Evolutionary conservation across 164 flowering plant genomes (phyloP).

Genomic region (Pachysandra terminalis): DNA sequence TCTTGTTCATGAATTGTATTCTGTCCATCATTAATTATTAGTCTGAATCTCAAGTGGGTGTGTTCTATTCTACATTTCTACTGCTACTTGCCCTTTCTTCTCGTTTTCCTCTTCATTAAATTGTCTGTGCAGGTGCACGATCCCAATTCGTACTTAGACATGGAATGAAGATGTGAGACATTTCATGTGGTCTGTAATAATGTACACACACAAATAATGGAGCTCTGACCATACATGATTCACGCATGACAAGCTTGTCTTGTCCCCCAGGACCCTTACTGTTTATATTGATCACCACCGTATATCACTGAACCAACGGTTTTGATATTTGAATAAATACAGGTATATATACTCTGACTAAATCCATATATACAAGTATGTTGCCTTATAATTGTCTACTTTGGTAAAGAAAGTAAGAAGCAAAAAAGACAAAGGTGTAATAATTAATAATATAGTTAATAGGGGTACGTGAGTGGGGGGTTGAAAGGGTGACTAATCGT

Average conservation of each 20-base stretch:
- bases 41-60: constrained; percentile 24
- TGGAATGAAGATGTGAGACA: constrained; percentile 18
- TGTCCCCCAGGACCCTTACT: too few relatives aligned
- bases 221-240: too few relatives aligned
- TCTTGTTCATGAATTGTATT: constrained; percentile 47
- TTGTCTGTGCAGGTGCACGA: too few relatives aligned
- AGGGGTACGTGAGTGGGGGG: constrained; percentile 9
- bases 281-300: too few relatives aligned
- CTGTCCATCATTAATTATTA: constrained; percentile 26
- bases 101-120: not conserved
- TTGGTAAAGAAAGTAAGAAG: not conserved
- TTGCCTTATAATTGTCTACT: not conserved
- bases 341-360: too few relatives aligned
- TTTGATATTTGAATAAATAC: too few relatives aligned
- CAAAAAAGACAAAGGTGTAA: not conserved
- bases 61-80: constrained; percentile 23
- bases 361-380: too few relatives aligned
- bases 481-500: constrained; percentile 19
- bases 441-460: constrained; percentile 7
- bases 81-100: constrained; percentile 34
- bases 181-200: constrained; percentile 10
- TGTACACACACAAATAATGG: not conserved
- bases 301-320: too few relatives aligned
- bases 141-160: not conserved
- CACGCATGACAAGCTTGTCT: too few relatives aligned